Conservation (phyloP, 2,329 filamentous ascomycete genomes). For the Beauveria brongniartii region DNA sequence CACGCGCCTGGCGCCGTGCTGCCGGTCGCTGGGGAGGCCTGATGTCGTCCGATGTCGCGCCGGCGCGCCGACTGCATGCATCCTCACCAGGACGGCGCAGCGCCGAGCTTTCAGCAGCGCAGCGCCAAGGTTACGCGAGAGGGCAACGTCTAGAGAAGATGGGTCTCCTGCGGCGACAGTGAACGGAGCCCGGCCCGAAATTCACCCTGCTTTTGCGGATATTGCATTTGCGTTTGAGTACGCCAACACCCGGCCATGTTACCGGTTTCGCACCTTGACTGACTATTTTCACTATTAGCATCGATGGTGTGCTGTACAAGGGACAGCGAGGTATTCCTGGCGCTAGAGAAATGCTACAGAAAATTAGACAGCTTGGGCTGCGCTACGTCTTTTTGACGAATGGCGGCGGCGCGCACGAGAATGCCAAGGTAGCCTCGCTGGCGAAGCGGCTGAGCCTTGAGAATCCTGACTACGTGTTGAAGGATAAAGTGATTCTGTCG, state of each 20-base stretch:
- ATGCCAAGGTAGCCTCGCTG: slow-evolving; percentile 27
- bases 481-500: slow-evolving; percentile 55
- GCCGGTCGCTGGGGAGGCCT: background rate
- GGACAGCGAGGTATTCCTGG: slow-evolving; percentile 71
- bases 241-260: slow-evolving; percentile 1
- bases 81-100: background rate
- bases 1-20: background rate
- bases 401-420: slow-evolving; percentile 79
- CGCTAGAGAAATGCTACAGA: slow-evolving; percentile 63
- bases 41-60: background rate
- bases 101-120: background rate
- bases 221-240: slow-evolving; percentile 34
- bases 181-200: background rate
- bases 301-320: slow-evolving; percentile 92
- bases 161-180: background rate
- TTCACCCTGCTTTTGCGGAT: slow-evolving; percentile 1
- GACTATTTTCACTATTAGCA: slow-evolving; percentile 33
- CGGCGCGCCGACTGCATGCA: background rate
- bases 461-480: slow-evolving; percentile 26
- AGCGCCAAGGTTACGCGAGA: background rate
- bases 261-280: background rate
- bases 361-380: slow-evolving; percentile 65
- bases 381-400: slow-evolving; percentile 96
- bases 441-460: slow-evolving; percentile 24
- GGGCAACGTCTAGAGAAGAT: background rate